phyloP scores from a whole-genome alignment of 202 grass and related monocot species.

The Hordeum pubiflorum region DNA sequence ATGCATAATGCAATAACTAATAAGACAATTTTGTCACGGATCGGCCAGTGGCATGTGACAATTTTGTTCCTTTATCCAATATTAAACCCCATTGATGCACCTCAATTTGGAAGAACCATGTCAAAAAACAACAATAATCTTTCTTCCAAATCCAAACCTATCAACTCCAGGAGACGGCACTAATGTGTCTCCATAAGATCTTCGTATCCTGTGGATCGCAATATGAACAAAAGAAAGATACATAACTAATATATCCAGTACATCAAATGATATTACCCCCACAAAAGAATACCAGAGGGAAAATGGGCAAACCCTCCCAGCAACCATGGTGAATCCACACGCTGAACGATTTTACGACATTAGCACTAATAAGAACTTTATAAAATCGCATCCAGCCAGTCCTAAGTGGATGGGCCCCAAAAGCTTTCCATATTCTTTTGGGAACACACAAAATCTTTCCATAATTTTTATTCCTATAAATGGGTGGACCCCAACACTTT shows the following conservation, averaged over 20 bases:
- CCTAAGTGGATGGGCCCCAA: no score
- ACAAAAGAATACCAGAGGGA: background rate
- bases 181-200: background rate
- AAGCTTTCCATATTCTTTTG: background rate
- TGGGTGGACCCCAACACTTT: background rate
- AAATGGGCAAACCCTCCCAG: background rate
- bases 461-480: background rate
- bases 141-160: background rate
- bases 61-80: background rate
- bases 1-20: background rate
- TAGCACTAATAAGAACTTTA: background rate
- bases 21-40: background rate
- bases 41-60: background rate
- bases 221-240: background rate
- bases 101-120: conserved; percentile 5
- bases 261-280: background rate
- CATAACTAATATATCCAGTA: background rate
- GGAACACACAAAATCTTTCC: background rate
- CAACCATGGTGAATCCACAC: conserved; percentile 4
- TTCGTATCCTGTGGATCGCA: background rate
- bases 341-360: background rate
- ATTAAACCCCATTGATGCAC: background rate
- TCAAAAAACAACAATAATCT: background rate
- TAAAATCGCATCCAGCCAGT: background rate
- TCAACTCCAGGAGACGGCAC: background rate